Evolutionary conservation across 176 grass and related monocot species (phyloP).

Genomic region (Musa schizocarpa): DNA sequence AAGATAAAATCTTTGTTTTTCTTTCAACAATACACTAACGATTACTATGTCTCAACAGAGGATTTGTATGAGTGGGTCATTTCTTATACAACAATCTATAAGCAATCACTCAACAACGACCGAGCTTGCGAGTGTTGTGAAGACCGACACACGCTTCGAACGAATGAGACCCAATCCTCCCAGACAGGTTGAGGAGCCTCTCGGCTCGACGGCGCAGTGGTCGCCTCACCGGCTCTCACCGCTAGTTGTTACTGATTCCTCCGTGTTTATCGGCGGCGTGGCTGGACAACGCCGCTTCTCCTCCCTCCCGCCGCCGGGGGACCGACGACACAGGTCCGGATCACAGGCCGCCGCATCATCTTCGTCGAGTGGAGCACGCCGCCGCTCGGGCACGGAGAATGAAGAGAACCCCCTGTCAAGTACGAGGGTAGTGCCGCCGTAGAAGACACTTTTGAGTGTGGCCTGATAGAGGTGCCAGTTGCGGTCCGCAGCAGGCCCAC

Average conservation of each 20-base stretch:
- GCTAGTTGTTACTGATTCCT: conserved; percentile 56
- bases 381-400: background rate
- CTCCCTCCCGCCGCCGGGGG: background rate
- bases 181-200: conserved; percentile 57
- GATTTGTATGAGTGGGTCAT: no score
- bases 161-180: conserved; percentile 5
- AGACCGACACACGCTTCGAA: no score
- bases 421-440: conserved; percentile 26
- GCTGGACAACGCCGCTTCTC: conserved; percentile 24
- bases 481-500: conserved; percentile 61
- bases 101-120: no score
- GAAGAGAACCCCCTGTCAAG: background rate
- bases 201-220: conserved; percentile 21
- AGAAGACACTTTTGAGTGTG: conserved; percentile 70
- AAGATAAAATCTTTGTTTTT: no score
- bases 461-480: conserved; percentile 86
- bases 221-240: background rate
- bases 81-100: no score
- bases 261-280: conserved; percentile 74
- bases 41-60: no score
- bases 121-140: no score
- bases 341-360: conserved; percentile 30
- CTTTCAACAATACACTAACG: no score
- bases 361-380: background rate
- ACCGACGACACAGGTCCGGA: conserved; percentile 35